These are phyloP conservation scores for Kodamaea suecica DNA, from an alignment of 1,139 yeast species.

Conservation along the genomic window DNA sequence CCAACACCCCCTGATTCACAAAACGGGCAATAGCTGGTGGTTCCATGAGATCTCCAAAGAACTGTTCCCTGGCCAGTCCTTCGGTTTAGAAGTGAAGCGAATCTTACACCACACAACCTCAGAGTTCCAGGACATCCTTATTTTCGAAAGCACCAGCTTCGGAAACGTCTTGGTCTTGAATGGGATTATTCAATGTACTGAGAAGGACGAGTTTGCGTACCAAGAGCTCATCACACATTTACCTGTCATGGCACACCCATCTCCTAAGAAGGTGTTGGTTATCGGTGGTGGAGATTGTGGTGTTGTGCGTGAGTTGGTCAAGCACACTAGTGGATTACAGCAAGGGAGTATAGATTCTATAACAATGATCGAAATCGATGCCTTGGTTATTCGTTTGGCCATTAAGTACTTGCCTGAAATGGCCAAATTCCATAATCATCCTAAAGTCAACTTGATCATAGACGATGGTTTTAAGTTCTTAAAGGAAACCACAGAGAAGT, in stretches of 20 bases:
- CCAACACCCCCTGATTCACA: slow-evolving; percentile 27
- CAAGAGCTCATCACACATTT: slow-evolving; percentile 86
- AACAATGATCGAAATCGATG: slow-evolving; percentile 88
- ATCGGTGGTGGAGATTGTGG: slow-evolving; percentile 98
- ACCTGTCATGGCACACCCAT: slow-evolving; percentile 71
- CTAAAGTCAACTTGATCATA: slow-evolving; percentile 68
- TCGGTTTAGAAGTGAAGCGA: slow-evolving; percentile 34
- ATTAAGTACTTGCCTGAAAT: slow-evolving; percentile 74
- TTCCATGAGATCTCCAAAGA: slow-evolving; percentile 37
- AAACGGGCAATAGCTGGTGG: slow-evolving; percentile 33
- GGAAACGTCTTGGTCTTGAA: slow-evolving; percentile 85
- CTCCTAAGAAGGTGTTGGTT: slow-evolving; percentile 73
- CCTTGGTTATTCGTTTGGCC: slow-evolving; percentile 73
- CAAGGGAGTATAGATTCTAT: slow-evolving; percentile 57
- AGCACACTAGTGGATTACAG: slow-evolving; percentile 47
- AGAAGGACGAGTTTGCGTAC: slow-evolving; percentile 85
- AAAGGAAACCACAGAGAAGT: slow-evolving; percentile 43
- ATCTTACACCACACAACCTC: slow-evolving; percentile 38
- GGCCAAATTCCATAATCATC: slow-evolving; percentile 71
- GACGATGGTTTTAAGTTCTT: slow-evolving; percentile 89
- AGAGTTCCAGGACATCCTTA: slow-evolving; percentile 47
- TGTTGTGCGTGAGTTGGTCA: slow-evolving; percentile 78
- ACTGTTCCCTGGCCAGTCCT: slow-evolving; percentile 46
- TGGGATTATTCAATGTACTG: slow-evolving; percentile 86
- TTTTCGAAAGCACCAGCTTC: slow-evolving; percentile 69